These are phyloP conservation scores for Mrakia hoshinonis DNA, from an alignment of 768 basidiomycete genomes.

Conservation along the genomic window DNA sequence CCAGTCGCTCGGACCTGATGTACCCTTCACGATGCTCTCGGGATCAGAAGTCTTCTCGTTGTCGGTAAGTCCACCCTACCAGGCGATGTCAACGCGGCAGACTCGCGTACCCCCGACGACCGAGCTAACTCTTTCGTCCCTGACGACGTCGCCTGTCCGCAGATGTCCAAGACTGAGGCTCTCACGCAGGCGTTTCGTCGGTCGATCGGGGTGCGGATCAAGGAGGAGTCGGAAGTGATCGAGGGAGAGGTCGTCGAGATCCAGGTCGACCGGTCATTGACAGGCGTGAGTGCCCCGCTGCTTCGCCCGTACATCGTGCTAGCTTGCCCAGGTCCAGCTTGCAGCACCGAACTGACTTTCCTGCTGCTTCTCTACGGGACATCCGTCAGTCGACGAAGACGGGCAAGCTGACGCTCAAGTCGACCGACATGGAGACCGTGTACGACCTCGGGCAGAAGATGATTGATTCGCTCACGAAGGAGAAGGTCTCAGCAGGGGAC, in stretches of 20 bases:
- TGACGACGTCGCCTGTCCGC: not conserved
- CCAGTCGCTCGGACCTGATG: conserved; percentile 83
- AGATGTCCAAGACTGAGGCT: conserved; percentile 98
- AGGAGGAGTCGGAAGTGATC: conserved; percentile 93
- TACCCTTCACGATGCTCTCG: conserved; percentile 96
- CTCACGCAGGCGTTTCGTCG: conserved; percentile 91
- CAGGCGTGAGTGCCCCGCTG: conserved; percentile 58
- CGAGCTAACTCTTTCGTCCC: not conserved
- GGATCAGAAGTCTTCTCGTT: conserved; percentile 97
- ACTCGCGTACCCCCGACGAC: no score
- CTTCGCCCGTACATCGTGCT: no score
- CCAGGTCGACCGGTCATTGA: conserved; percentile 91
- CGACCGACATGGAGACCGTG: conserved; percentile 98
- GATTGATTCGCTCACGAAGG: conserved; percentile 95
- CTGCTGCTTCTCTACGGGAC: no score
- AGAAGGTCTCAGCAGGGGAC: conserved; percentile 87
- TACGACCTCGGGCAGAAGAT: conserved; percentile 98
- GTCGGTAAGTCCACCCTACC: conserved; percentile 40
- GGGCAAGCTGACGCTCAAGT: conserved; percentile 93
- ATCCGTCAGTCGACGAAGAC: conserved; percentile 82
- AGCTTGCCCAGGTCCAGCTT: no score
- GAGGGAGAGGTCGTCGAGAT: conserved; percentile 98
- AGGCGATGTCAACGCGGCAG: not conserved
- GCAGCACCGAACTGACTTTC: no score
- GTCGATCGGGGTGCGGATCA: conserved; percentile 94